A percentile compares a stretch with the other conserved stretches of the same genome.
These are phyloP conservation scores for Phyllosticta citribraziliensis DNA, from an alignment of 2,329 filamentous ascomycete species.

Conservation along the genomic window DNA sequence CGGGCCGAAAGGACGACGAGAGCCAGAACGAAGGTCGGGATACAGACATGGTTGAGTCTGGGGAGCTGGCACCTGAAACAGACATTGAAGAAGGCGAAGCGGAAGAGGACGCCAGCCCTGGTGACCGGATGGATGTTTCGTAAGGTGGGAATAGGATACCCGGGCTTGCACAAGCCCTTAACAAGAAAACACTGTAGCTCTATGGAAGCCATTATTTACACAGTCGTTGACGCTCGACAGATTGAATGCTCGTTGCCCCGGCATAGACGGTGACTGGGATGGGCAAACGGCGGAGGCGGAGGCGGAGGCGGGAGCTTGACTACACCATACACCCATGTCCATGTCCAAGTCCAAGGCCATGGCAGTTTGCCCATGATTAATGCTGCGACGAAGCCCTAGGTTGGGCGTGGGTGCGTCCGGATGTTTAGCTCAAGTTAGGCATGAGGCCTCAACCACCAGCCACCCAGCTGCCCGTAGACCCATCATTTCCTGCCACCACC, in stretches of 20 bases:
- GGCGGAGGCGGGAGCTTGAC: background rate
- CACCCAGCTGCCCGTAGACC: background rate
- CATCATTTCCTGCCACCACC: background rate
- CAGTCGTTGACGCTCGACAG: background rate
- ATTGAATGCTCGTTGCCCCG: background rate
- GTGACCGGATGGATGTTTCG: constrained; percentile 9
- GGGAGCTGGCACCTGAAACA: constrained; percentile 5
- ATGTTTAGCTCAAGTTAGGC: background rate
- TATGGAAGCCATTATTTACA: background rate
- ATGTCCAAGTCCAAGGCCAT: background rate
- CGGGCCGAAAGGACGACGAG: constrained; percentile 19
- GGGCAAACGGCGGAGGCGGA: background rate
- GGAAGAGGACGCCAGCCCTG: constrained; percentile 6
- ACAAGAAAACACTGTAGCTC: background rate
- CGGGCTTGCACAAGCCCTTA: background rate
- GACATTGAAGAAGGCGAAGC: constrained; percentile 16
- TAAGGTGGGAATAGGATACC: background rate
- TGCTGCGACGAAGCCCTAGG: background rate
- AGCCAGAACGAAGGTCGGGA: constrained; percentile 21
- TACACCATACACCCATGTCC: background rate
- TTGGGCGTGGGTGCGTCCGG: background rate
- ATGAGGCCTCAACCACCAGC: background rate
- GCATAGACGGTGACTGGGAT: background rate
- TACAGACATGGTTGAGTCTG: constrained; percentile 4
- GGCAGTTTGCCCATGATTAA: background rate